Percentiles rank a stretch among this genome's conserved stretches.
phyloP scores from a whole-genome alignment of 768 basidiomycete species.

The Trichaptum fuscoviolaceum region DNA sequence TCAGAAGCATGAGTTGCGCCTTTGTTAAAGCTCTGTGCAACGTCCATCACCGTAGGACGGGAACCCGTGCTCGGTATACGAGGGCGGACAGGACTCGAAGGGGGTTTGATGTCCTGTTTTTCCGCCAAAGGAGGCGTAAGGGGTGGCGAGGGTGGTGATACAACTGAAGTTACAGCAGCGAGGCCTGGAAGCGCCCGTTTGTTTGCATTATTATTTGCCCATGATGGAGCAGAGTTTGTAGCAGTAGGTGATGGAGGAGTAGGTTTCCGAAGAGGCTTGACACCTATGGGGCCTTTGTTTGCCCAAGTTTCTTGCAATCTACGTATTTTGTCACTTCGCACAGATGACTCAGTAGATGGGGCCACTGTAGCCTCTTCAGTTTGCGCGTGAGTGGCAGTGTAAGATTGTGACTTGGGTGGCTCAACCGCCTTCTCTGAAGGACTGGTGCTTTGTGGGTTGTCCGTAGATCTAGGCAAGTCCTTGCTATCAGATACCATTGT shows the following conservation, averaged over 20 bases:
- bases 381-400: not conserved
- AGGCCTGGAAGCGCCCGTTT: constrained; percentile 41
- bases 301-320: constrained; percentile 28
- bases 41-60: constrained; percentile 72
- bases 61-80: constrained; percentile 67
- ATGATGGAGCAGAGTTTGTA: constrained; percentile 11
- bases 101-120: constrained; percentile 14
- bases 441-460: not conserved
- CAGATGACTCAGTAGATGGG: not conserved
- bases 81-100: constrained; percentile 32
- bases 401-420: not conserved
- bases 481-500: not conserved
- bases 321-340: constrained; percentile 9
- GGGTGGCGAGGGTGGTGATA: constrained; percentile 8
- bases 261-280: constrained; percentile 20
- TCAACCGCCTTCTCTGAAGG: not conserved
- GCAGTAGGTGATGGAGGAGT: not conserved
- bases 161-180: constrained; percentile 11
- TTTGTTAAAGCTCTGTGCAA: constrained; percentile 56
- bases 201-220: constrained; percentile 26
- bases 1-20: constrained; percentile 16
- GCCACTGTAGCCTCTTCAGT: not conserved
- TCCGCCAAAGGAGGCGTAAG: constrained; percentile 5
- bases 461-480: not conserved
- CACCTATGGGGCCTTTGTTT: constrained; percentile 27